A percentile compares a stretch with the other conserved stretches of the same genome.
These are phyloP conservation scores for Talaromyces rugulosus DNA, from an alignment of 2,329 filamentous ascomycete genomes.

Conservation along the genomic window DNA sequence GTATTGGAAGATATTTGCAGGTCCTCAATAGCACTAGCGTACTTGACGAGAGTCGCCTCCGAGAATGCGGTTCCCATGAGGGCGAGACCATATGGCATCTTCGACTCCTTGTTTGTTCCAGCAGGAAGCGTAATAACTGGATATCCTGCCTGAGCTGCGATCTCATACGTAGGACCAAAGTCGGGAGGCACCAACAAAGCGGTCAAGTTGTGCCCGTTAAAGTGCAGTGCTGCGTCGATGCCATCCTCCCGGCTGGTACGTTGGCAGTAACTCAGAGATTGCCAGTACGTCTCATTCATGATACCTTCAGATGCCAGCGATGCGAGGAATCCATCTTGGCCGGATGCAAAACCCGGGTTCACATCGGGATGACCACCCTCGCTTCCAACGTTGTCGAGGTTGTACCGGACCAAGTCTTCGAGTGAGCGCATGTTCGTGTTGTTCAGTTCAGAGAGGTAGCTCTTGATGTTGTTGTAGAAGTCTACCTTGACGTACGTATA, in stretches of 20 bases:
- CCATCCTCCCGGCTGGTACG: conserved; percentile 59
- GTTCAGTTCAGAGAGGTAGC: conserved; percentile 59
- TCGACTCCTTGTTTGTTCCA: conserved; percentile 49
- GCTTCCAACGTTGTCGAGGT: conserved; percentile 58
- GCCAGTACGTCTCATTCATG: conserved; percentile 61
- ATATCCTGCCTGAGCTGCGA: conserved; percentile 72
- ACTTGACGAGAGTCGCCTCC: conserved; percentile 56
- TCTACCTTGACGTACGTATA: conserved; percentile 67
- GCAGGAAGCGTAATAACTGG: conserved; percentile 67
- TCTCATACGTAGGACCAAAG: conserved; percentile 63
- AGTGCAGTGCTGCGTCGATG: conserved; percentile 62
- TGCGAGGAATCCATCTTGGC: conserved; percentile 67
- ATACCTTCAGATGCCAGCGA: conserved; percentile 58
- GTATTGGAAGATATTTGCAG: conserved; percentile 45
- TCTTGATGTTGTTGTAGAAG: conserved; percentile 59
- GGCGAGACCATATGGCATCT: conserved; percentile 60
- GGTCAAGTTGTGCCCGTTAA: conserved; percentile 47
- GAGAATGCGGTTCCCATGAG: conserved; percentile 60
- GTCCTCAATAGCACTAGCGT: conserved; percentile 61
- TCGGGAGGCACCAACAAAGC: conserved; percentile 66
- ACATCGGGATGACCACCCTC: conserved; percentile 63
- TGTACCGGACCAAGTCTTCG: conserved; percentile 63
- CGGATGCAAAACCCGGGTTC: conserved; percentile 62
- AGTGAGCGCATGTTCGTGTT: conserved; percentile 59
- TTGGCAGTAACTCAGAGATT: conserved; percentile 61